Percentiles rank a stretch among this genome's conserved stretches.
Evolutionary conservation across 2,329 filamentous ascomycete genomes (phyloP).

Genomic region (Aureobasidium melanogenum): DNA sequence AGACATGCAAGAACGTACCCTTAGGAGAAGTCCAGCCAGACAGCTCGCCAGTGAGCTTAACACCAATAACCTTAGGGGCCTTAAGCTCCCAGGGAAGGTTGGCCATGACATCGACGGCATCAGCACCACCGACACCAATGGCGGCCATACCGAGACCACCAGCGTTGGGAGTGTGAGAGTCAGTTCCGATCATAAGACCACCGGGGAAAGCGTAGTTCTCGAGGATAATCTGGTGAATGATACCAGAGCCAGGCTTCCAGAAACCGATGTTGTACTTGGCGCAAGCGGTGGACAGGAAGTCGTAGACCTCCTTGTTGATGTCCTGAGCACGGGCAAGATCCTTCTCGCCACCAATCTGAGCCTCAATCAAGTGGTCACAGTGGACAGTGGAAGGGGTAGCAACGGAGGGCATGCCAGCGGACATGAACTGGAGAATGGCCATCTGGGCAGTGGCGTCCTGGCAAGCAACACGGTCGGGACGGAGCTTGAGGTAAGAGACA

Average conservation of each 20-base stretch:
- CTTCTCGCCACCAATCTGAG: constrained; percentile 84
- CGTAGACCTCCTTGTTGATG: constrained; percentile 99
- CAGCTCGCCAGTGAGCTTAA: constrained; percentile 83
- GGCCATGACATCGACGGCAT: constrained; percentile 98
- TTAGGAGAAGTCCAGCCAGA: constrained; percentile 91
- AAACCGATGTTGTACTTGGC: constrained; percentile 99
- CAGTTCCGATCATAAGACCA: constrained; percentile 63
- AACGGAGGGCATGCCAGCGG: constrained; percentile 88
- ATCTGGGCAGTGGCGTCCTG: constrained; percentile 99
- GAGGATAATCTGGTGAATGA: constrained; percentile 96
- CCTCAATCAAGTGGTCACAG: constrained; percentile 94
- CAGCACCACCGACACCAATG: constrained; percentile 95
- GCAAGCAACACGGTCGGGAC: constrained; percentile 95
- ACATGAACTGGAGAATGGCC: constrained; percentile 99
- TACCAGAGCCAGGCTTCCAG: constrained; percentile 97
- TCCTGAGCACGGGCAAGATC: constrained; percentile 83
- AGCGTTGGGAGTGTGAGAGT: constrained; percentile 95
- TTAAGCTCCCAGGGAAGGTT: constrained; percentile 96
- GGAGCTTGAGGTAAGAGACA: constrained; percentile 89
- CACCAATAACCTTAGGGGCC: constrained; percentile 93
- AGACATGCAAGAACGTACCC: constrained; percentile 46
- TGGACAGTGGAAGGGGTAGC: constrained; percentile 93
- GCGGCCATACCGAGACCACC: constrained; percentile 92
- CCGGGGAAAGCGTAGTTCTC: constrained; percentile 99
- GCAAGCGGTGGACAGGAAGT: constrained; percentile 88